Base-by-base conservation (phyloP, 495 filamentous ascomycete species). In the Articulospora tetracladia region DNA sequence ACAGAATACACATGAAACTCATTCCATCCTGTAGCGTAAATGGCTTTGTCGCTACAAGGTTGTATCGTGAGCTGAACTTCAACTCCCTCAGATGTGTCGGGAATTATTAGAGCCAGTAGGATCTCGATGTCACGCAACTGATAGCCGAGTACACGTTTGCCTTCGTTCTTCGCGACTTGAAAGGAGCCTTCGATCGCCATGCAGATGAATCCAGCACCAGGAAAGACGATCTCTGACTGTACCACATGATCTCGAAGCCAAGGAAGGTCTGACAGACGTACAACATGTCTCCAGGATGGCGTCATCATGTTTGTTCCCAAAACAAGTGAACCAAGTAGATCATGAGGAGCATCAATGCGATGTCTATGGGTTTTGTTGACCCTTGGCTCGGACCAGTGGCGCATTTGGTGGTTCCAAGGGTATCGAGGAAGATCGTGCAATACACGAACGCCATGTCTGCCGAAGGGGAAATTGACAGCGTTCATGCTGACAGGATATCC, bases 211-310 rank as follows among this genome's bases (percentile, higher is more conserved):
- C 72, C 78, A 6, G 80, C 74, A n/a, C 64, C 69, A 0, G 82
- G 80, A 47, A 80, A 79, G 0, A 83, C 58, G 10, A 79, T 72
- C 28, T 78, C 70, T 0, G 61, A 60, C 1, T 59, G 61, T 53
- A 71, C 68, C 36, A 57, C 74, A 59, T 85, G 81, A 49, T 81
- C 79, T 6, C 60, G 54, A 6, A 81, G 60, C 82, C 82, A 85
- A 0, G 76, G 76, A 0, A 74, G 64, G 19, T 76, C 64, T 12
- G 75, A 65, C n/a, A 65, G 59, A 4, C 51, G 56, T 0, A 79
- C 32, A 1, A 73, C 20, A 13, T 79, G 73, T 19, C 74, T 61
- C 69, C 72, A 80, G 0, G 51, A 32, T 0, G 75, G 73, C 20
- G 70, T 67, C 1, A 70, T 1, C 0, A 68, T 61, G 15, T 44